Evolutionary conservation across 1,284 basidiomycete species (phyloP), one percentile per base, ranked within the genome.

Genomic region (Ustilago sp.): DNA sequence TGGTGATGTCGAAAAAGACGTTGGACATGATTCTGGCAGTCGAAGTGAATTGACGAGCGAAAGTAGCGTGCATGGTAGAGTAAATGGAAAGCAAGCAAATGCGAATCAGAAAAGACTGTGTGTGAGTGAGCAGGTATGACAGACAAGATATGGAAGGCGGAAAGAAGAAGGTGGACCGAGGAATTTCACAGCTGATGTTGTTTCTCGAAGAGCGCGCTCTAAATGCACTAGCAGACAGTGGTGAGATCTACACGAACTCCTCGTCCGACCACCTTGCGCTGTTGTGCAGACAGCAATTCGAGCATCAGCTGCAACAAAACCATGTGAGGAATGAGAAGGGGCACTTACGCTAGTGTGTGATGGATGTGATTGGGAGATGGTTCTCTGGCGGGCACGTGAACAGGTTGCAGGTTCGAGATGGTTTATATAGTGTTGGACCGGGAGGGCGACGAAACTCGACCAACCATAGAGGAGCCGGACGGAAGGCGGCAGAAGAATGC

Each of bases 1-100:
- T 89, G 55, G 90, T 89, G 54, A 95, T 90, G 28, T 91, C 89
- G 50, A 94, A 87, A 28, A 96, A 89, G 73, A 91, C 92, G 43
- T 91, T 88, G 65, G 83, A 82, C 84, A 85, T 85, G 77, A 73
- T 82, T 72, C 67, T 63, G 43, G 79, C 72, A 39, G 81, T 68
- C 54, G 81, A 81, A 58, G 79, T 68, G 58, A 84, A 84, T 60
- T 68, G 76, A 58, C 81, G 81, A 38, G 74, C 79, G 54, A 80
- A 75, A n/a, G 81, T 63, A 43, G 80, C 80, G 66, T 68, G 71
- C 72, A 75, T 78, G 38, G 58, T 63, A 19, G 41, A 3, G 50
- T 15, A 19, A 39, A 35, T 4, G 43, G 23, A 28, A 34, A 19
- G 39, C 43, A 11, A 47, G 17, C 17, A 45, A 45, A 45, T 45